Conservation (phyloP, 805 yeast species). For the Barnettozyma salicaria region DNA sequence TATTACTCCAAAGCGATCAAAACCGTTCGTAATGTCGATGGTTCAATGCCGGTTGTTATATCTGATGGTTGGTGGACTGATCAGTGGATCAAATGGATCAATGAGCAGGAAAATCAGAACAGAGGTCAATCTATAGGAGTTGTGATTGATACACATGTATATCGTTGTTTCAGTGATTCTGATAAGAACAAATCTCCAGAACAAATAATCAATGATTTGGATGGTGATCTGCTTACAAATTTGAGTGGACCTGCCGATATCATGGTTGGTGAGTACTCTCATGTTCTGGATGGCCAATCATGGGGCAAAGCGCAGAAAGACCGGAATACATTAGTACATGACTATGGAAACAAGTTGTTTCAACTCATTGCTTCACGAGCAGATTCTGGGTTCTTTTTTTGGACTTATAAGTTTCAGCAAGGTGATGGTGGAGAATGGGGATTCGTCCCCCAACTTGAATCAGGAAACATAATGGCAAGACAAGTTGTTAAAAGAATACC, state of each 20-base stretch:
- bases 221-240: slow-evolving; percentile 43
- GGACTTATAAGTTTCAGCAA: slow-evolving; percentile 83
- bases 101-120: slow-evolving; percentile 33
- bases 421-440: slow-evolving; percentile 99
- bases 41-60: slow-evolving; percentile 61
- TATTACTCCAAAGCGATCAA: slow-evolving; percentile 64
- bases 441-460: slow-evolving; percentile 65
- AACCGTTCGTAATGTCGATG: slow-evolving; percentile 51
- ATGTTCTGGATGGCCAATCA: slow-evolving; percentile 71
- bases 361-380: slow-evolving; percentile 47
- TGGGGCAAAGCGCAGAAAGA: slow-evolving; percentile 52
- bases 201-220: slow-evolving; percentile 53
- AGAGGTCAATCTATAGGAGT: slow-evolving; percentile 46
- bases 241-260: slow-evolving; percentile 53
- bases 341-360: slow-evolving; percentile 56
- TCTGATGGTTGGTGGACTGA: slow-evolving; percentile 94
- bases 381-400: slow-evolving; percentile 71
- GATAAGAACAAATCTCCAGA: slow-evolving; percentile 65
- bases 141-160: slow-evolving; percentile 78
- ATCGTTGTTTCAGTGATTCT: slow-evolving; percentile 74
- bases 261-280: slow-evolving; percentile 85
- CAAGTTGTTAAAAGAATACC: slow-evolving; percentile 32
- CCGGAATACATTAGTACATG: slow-evolving; percentile 49
- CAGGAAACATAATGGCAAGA: slow-evolving; percentile 46
- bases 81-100: slow-evolving; percentile 67